Evolutionary conservation across 2,329 filamentous ascomycete genomes (phyloP).

Genomic region (Fusarium liriodendri): DNA sequence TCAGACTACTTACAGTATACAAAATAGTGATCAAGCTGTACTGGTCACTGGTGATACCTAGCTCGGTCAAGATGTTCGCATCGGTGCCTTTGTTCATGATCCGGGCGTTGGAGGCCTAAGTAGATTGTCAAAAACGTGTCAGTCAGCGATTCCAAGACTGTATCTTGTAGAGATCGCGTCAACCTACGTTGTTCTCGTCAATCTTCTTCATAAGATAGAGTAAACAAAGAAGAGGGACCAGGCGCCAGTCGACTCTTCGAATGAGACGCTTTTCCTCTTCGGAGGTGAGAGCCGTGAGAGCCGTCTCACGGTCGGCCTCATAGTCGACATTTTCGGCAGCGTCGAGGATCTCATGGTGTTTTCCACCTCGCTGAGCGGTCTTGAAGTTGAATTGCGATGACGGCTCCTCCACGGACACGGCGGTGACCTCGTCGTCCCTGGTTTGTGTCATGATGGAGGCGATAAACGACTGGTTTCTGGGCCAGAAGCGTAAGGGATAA

Average conservation of each 20-base stretch:
- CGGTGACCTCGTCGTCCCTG: background rate
- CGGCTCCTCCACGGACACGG: background rate
- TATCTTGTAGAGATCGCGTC: background rate
- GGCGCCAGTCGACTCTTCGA: background rate
- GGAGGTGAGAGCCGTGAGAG: background rate
- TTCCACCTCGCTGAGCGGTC: background rate
- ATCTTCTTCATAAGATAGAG: background rate
- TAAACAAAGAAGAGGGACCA: background rate
- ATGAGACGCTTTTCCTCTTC: background rate
- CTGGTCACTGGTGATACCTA: background rate
- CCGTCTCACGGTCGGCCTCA: background rate
- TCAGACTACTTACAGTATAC: background rate
- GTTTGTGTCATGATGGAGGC: background rate
- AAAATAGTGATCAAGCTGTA: background rate
- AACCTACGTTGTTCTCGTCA: background rate
- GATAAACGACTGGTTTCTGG: background rate
- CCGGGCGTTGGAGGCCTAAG: background rate
- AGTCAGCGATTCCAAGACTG: background rate
- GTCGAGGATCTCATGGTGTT: background rate
- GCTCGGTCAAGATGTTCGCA: background rate
- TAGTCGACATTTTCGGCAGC: background rate
- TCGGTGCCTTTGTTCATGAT: background rate
- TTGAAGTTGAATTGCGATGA: background rate
- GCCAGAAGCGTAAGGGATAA: background rate
- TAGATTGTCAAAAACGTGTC: background rate